Base-by-base conservation (phyloP, 352 stramenopile genomes). In the Thalassiosira ordinaria region DNA sequence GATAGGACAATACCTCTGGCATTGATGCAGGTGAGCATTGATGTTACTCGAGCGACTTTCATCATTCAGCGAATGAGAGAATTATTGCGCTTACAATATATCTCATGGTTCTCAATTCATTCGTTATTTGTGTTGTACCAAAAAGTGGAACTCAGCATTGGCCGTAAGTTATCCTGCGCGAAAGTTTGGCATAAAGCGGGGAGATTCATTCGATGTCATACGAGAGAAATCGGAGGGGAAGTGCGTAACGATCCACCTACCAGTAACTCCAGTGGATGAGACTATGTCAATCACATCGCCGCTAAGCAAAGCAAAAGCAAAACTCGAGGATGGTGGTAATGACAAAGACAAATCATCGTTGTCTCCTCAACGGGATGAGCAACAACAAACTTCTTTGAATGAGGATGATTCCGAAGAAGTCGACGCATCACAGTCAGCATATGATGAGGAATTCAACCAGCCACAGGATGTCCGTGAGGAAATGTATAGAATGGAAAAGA, bases 111-210 rank as follows among this genome's bases (percentile, higher is more conserved):
- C n/a, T n/a, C n/a, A n/a, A n/a, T n/a, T n/a, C n/a, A n/a, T n/a
- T n/a, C n/a, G n/a, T n/a, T n/a, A n/a, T n/a, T n/a, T n/a, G n/a
- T n/a, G n/a, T n/a, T n/a, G n/a, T n/a, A n/a, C n/a, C n/a, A n/a
- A n/a, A n/a, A 51, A 87, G 74, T 92, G 87, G 87, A 89, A 91
- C 65, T 92, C 85, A 0, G 78, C 79, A 13, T 65, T 94, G 33
- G 89, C 89, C n/a, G 89, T 94, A 0, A 92, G 87, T 49, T 94
- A 94, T 80, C 85, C 89, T 0, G 87, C 89, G 8, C 31, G 89
- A 59, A 22, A 79, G 6, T 91, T 82, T 80, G 82, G 78, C 13
- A 91, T 94, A 44, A 74, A 87, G 57, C 60, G 89, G 27, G 85
- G 85, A 33, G 89, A 92, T 80, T 80, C 68, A 6, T 92, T 85